phyloP scores from a whole-genome alignment of 139 green algal genomes.

The Chlamydomonas eustigma region DNA sequence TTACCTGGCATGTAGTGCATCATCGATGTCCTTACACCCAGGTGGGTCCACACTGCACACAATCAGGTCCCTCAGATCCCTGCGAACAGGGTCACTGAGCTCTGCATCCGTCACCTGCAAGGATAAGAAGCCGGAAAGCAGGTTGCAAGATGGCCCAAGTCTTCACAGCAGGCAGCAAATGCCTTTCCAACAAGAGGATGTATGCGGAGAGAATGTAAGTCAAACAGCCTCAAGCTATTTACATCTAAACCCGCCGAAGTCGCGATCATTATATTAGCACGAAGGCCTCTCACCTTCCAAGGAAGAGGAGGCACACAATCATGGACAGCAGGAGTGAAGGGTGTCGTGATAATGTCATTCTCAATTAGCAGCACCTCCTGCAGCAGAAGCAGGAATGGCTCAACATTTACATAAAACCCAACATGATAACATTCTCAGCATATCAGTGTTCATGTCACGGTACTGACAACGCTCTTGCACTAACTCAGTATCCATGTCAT shows the following conservation, averaged over 20 bases:
- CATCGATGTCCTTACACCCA: slow-evolving; percentile 90
- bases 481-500: too few species aligned
- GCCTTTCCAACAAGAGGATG: too few species aligned
- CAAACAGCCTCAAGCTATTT: not conserved
- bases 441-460: too few species aligned
- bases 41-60: slow-evolving; percentile 82
- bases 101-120: slow-evolving; percentile 1
- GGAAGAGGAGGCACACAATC: slow-evolving; percentile 90
- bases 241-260: not conserved
- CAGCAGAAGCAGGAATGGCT: not conserved
- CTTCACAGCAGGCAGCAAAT: not conserved
- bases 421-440: too few species aligned
- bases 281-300: slow-evolving; percentile 49
- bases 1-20: slow-evolving; percentile 74
- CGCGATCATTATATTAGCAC: too few species aligned
- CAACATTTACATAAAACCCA: not conserved
- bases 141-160: not conserved
- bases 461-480: too few species aligned
- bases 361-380: slow-evolving; percentile 79
- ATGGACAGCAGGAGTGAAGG: slow-evolving; percentile 87
- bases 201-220: not conserved
- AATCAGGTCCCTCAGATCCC: slow-evolving; percentile 63
- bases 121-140: too few species aligned
- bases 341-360: slow-evolving; percentile 83
- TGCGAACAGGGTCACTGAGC: slow-evolving; percentile 20